Conservation (phyloP, 2,329 filamentous ascomycete species). For the Monosporascus sp. region DNA sequence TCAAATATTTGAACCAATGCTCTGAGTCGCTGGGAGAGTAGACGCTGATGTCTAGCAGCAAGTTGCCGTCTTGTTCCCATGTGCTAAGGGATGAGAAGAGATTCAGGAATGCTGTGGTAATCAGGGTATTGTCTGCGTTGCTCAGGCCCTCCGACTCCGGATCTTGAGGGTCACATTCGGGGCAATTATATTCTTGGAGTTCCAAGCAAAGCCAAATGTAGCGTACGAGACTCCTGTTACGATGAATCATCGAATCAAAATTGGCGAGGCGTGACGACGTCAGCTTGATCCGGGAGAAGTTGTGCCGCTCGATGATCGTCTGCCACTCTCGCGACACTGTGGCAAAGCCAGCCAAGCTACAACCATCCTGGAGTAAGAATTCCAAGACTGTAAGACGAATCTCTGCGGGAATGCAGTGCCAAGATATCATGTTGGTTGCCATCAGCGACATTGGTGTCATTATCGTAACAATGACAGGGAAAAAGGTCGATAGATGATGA, state of each 20-base stretch:
- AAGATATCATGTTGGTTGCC: background rate
- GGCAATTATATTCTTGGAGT: slow-evolving; percentile 24
- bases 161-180: background rate
- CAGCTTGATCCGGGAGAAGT: slow-evolving; percentile 25
- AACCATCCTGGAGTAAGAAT: slow-evolving; percentile 11
- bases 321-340: slow-evolving; percentile 29
- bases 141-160: slow-evolving; percentile 10
- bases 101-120: slow-evolving; percentile 23
- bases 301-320: slow-evolving; percentile 20
- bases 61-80: slow-evolving; percentile 27
- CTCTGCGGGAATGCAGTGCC: slow-evolving; percentile 13
- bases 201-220: slow-evolving; percentile 27
- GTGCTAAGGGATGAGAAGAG: slow-evolving; percentile 26
- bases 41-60: slow-evolving; percentile 32
- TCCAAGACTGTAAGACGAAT: slow-evolving; percentile 20
- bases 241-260: slow-evolving; percentile 22
- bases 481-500: too few relatives aligned
- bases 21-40: slow-evolving; percentile 32
- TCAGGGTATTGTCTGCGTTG: slow-evolving; percentile 19
- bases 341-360: slow-evolving; percentile 11
- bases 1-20: slow-evolving; percentile 32
- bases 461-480: too few relatives aligned
- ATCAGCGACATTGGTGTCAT: too few relatives aligned
- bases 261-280: slow-evolving; percentile 23
- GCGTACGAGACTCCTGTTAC: slow-evolving; percentile 20